phyloP scores from a whole-genome alignment of 1,284 basidiomycete species.

The Lignosus rhinocerotis region DNA sequence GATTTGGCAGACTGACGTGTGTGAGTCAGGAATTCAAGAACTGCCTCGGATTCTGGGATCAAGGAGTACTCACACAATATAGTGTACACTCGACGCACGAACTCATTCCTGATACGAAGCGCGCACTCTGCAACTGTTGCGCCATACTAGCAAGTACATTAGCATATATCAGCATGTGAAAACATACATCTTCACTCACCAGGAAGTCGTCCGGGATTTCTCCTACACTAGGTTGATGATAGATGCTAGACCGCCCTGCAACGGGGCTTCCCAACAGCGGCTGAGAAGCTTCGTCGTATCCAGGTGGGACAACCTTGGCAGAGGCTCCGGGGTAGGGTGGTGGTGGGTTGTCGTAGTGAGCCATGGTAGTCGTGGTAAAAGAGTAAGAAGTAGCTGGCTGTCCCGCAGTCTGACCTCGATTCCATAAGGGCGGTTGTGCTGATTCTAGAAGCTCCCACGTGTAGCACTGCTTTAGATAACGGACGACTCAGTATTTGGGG shows the following conservation, averaged over 20 bases:
- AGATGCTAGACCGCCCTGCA: conserved; percentile 54
- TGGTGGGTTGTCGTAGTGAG: conserved; percentile 29
- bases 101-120: conserved; percentile 69
- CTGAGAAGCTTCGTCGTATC: conserved; percentile 31
- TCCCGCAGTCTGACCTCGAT: conserved; percentile 6
- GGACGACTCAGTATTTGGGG: neutral
- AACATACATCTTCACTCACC: conserved; percentile 39
- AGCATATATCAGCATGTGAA: neutral
- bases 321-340: conserved; percentile 28
- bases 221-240: conserved; percentile 65
- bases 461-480: conserved; percentile 14
- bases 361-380: conserved; percentile 26
- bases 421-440: conserved; percentile 7
- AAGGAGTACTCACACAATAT: conserved; percentile 64
- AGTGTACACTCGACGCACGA: conserved; percentile 79
- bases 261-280: conserved; percentile 50
- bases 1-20: conserved; percentile 64
- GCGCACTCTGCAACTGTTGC: conserved; percentile 75
- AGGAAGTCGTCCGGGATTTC: conserved; percentile 86
- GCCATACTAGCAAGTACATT: conserved; percentile 58
- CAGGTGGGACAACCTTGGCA: conserved; percentile 22
- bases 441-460: conserved; percentile 20
- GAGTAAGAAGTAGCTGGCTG: conserved; percentile 6
- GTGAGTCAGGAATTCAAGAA: conserved; percentile 7
- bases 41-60: neutral